Conservation (phyloP, 2,329 filamentous ascomycete genomes). For the Tricladium varicosporioides region DNA sequence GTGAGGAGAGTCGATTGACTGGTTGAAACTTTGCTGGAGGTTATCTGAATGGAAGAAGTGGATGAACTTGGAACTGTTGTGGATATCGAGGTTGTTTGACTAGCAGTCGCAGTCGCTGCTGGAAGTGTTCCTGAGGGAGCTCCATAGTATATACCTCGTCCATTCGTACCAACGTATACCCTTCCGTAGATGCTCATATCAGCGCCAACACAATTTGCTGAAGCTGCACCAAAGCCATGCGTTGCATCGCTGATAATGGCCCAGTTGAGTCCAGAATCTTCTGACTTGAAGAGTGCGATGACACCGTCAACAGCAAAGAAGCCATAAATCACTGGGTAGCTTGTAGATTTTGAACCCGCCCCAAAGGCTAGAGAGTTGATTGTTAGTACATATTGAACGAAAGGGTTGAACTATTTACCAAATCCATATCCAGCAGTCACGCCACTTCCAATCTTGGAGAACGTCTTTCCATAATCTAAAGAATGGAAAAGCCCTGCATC, state of each 20-base stretch:
- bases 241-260: constrained; percentile 28
- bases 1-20: not conserved
- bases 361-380: constrained; percentile 24
- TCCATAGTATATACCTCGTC: constrained; percentile 35
- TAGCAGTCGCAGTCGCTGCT: constrained; percentile 23
- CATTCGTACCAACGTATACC: constrained; percentile 34
- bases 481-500: constrained; percentile 53
- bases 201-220: constrained; percentile 29
- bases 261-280: constrained; percentile 31
- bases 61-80: not conserved
- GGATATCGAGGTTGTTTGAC: not conserved
- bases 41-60: not conserved
- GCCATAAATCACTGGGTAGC: constrained; percentile 29
- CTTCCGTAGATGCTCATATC: constrained; percentile 29
- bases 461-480: constrained; percentile 48
- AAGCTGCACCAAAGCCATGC: constrained; percentile 30
- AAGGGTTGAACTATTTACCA: constrained; percentile 1
- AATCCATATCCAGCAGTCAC: constrained; percentile 10
- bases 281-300: constrained; percentile 28
- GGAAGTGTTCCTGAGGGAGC: constrained; percentile 26
- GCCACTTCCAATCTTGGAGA: constrained; percentile 36
- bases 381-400: not conserved
- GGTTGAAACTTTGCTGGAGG: not conserved
- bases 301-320: constrained; percentile 30
- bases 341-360: constrained; percentile 17